A percentile compares a stretch with the other conserved stretches of the same genome.
These are phyloP conservation scores for Botryotinia calthae DNA, from an alignment of 2,329 filamentous ascomycete genomes.

Conservation along the genomic window DNA sequence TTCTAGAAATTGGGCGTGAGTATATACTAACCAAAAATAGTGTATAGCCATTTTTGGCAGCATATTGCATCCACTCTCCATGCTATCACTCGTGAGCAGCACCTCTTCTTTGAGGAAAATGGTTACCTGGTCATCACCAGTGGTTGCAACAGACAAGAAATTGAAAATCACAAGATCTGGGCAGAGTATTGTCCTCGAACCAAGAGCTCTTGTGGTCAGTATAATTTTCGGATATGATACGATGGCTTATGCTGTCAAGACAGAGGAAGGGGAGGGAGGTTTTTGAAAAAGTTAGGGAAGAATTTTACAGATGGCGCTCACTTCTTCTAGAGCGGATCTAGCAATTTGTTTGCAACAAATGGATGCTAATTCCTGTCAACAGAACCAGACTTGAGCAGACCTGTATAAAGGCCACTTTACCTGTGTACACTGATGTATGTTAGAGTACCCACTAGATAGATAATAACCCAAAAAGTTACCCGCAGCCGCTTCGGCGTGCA, in stretches of 20 bases:
- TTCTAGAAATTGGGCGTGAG: background rate
- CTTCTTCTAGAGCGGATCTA: conserved; percentile 56
- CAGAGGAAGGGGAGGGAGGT: conserved; percentile 40
- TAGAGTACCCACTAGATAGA: conserved; percentile 51
- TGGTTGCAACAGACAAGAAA: conserved; percentile 32
- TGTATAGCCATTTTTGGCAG: background rate
- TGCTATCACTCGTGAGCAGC: background rate
- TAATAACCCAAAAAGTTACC: conserved; percentile 48
- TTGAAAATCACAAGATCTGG: conserved; percentile 34
- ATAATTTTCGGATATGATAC: conserved; percentile 36
- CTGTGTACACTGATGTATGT: conserved; percentile 37
- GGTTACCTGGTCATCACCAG: conserved; percentile 37
- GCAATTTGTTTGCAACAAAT: conserved; percentile 48
- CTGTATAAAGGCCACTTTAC: conserved; percentile 26
- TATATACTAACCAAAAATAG: background rate
- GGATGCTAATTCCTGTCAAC: conserved; percentile 54
- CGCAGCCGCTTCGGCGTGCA: conserved; percentile 28
- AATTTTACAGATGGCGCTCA: conserved; percentile 53
- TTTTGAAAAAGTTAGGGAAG: conserved; percentile 53
- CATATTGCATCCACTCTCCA: background rate
- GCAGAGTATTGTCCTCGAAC: conserved; percentile 39
- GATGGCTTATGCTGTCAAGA: conserved; percentile 47
- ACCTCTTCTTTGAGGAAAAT: conserved; percentile 25
- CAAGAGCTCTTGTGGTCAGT: conserved; percentile 23
- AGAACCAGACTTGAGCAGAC: conserved; percentile 29